Evolutionary conservation across 495 filamentous ascomycete genomes (phyloP), one percentile per base, ranked within the genome.

Genomic region (Penicillium cataractarum): DNA sequence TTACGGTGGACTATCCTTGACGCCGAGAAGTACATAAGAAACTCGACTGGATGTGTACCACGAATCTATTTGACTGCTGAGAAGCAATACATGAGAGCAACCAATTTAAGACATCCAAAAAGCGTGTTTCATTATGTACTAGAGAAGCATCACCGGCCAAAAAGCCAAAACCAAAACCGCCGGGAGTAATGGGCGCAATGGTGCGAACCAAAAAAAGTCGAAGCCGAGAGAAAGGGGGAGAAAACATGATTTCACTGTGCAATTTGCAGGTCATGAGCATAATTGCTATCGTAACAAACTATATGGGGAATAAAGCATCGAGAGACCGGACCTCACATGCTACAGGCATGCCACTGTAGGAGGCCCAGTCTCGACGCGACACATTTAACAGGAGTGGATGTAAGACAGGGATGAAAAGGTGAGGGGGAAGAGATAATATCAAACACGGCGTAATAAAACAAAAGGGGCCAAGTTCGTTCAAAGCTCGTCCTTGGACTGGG

Each of bases 401-500:
- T 27, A 49, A 44, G 32, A 64, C 31, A 46, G n/a, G 21, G 40
- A 26, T 19, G 32, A 32, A 46, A 49, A 46, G 42, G 57, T n/a
- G 12, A 19, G 39, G 33, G 33, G 55, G 22, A 50, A 6, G 15
- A 6, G 42, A 55, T 39, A 63, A 31, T 21, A 55, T 48, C 53
- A 61, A 50, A 46, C 21, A 60, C 48, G 51, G 46, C 46, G 49
- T 42, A 24, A 50, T 54, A 57, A 24, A 48, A 68, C 62, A 52
- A 68, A 33, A 55, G 29, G 60, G 29, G 53, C 29, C 26, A 17
- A 22, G 51, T 32, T 33, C 26, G 26, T 58, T 77, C 71, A 90
- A 57, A 90, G 69, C 70, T 90, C 87, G 64, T 90, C 87, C 65
- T 80, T 85, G 44, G 73, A n/a, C 27, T 13, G 63, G 24, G 60